Percentiles rank a stretch among this genome's conserved stretches.
phyloP scores from a whole-genome alignment of 805 yeast species.

The Isabelozyma pseudorhagii region DNA sequence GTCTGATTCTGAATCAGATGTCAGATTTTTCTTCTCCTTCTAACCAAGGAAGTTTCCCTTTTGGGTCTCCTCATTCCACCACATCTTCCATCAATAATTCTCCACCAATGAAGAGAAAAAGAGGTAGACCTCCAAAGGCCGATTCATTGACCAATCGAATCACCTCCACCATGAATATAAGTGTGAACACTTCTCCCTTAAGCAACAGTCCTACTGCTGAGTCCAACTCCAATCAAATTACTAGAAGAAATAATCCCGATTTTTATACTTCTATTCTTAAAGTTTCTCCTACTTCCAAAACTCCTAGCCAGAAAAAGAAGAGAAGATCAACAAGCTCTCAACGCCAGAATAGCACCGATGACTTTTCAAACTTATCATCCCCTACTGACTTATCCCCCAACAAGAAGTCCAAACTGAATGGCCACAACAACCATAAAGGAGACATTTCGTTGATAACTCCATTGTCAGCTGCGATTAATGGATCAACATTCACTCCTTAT shows the following conservation, averaged over 20 bases:
- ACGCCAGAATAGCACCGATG: neutral
- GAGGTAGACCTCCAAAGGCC: slow-evolving; percentile 48
- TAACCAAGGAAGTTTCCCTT: neutral
- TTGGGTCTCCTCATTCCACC: neutral
- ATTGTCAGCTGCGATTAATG: slow-evolving; percentile 11
- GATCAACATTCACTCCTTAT: slow-evolving; percentile 14
- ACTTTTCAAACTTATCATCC: slow-evolving; percentile 6
- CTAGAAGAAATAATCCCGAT: slow-evolving; percentile 41
- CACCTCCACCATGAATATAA: slow-evolving; percentile 40
- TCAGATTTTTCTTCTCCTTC: neutral
- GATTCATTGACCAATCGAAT: slow-evolving; percentile 33
- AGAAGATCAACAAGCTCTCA: slow-evolving; percentile 4
- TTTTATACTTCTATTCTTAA: slow-evolving; percentile 42
- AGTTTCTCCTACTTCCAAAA: slow-evolving; percentile 28
- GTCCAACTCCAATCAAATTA: slow-evolving; percentile 32
- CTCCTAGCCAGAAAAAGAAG: slow-evolving; percentile 8
- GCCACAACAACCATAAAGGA: neutral
- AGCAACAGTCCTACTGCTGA: slow-evolving; percentile 38
- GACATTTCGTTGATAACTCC: slow-evolving; percentile 15
- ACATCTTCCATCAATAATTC: slow-evolving; percentile 2
- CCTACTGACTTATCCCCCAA: slow-evolving; percentile 4
- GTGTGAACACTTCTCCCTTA: slow-evolving; percentile 36
- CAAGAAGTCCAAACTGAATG: neutral
- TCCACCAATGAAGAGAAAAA: slow-evolving; percentile 31
- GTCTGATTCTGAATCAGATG: neutral